Evolutionary conservation across 768 basidiomycete genomes (phyloP).

Genomic region (Naganishia friedmannii): DNA sequence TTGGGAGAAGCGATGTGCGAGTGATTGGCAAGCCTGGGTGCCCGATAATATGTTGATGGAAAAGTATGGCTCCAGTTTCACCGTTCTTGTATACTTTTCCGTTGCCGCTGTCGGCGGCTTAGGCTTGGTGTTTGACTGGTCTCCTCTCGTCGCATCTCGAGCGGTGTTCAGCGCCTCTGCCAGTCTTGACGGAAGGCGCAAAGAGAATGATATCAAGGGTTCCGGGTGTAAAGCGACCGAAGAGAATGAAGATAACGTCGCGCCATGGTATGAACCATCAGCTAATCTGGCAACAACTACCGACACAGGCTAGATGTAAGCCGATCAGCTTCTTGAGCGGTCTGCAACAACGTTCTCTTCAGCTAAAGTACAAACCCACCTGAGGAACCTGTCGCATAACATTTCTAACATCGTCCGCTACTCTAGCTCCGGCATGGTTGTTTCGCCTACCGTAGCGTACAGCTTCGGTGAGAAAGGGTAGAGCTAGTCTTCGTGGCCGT

Average conservation of each 20-base stretch:
- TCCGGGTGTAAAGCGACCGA: slow-evolving; percentile 85
- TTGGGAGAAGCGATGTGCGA: slow-evolving; percentile 70
- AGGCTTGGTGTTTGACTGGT: neutral
- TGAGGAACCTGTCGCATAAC: slow-evolving; percentile 55
- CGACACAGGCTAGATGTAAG: slow-evolving; percentile 70
- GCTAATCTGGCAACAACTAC: slow-evolving; percentile 72
- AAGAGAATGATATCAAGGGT: slow-evolving; percentile 82
- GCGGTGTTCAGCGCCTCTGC: slow-evolving; percentile 55
- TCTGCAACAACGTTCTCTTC: neutral
- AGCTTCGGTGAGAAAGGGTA: neutral
- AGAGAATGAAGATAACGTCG: slow-evolving; percentile 88
- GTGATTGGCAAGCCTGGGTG: slow-evolving; percentile 56
- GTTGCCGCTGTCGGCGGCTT: neutral
- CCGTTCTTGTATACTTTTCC: slow-evolving; percentile 43
- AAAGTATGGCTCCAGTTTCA: slow-evolving; percentile 54
- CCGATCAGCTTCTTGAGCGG: neutral
- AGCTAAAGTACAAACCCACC: slow-evolving; percentile 33
- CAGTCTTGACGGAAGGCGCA: slow-evolving; percentile 86
- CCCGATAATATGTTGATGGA: slow-evolving; percentile 78
- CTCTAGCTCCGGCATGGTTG: slow-evolving; percentile 2
- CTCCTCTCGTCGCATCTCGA: slow-evolving; percentile 18
- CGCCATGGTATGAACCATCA: slow-evolving; percentile 67
- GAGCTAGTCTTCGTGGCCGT: neutral
- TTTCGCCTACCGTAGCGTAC: neutral
- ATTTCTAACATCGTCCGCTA: slow-evolving; percentile 40